Evolutionary conservation across 768 basidiomycete genomes (phyloP), one percentile per base, ranked within the genome.

Genomic region (Rhodotorula babjevae): DNA sequence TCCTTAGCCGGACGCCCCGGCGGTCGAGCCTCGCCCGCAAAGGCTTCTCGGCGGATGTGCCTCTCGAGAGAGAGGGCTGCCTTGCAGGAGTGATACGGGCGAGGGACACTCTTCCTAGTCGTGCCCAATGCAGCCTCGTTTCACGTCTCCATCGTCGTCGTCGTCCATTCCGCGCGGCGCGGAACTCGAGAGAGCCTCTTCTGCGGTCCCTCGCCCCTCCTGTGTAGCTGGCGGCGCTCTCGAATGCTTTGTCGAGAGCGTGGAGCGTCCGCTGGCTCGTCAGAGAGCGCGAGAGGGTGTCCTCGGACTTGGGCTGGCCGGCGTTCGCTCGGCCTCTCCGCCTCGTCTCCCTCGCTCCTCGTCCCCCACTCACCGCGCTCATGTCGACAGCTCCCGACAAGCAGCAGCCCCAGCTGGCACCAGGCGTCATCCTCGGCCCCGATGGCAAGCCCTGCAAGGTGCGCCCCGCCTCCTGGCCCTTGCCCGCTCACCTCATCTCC

Each of bases 391-490:
- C 55, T 16, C 29, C 55, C 18, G 14, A 16, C 27, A 56, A 3
- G 50, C 25, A 23, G 11, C 23, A 23, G 23, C 49, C 21, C 21
- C 49, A 50, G 49, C 50, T 61, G 10, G 27, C 71, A 27, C 73
- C 76, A 6, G 78, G 78, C 7, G 71, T 92, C 85, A 86, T 94
- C 67, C 82, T 98, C 75, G 93, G 91, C 2, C 90, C 92, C 21
- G 92, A 97, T 74, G 94, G 95, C 29, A 96, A 93, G 81, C 92
- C 91, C 1, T 97, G 95, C 85, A 95, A 92, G 82, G 87, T 91
- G 42, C 94, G 93, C 58, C 33, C 55, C 49, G 5, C 42, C 16
- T 42, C 52, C 2, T 55, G 31, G 12, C 31, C 40, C 31, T 40
- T 6, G 15, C 44, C 31, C 16, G 31, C 31, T 57, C 56, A 29